Evolutionary conservation across 1,284 basidiomycete species (phyloP), one percentile per base, ranked within the genome.

Genomic region (Pholiota adiposa): DNA sequence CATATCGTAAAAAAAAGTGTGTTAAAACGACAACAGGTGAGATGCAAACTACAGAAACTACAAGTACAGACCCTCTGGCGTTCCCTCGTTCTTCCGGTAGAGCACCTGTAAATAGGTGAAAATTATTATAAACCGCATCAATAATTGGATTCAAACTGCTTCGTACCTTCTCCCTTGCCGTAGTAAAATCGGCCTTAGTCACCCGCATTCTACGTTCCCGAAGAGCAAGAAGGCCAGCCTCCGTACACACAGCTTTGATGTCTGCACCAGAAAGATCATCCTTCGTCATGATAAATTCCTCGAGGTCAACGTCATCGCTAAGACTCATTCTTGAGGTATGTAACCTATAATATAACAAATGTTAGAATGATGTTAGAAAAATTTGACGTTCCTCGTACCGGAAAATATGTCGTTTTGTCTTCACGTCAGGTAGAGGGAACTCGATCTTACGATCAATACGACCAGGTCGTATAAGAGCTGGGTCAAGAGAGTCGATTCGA

Each of bases 401-500:
- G 89, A 99, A 99, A 72, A 99, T 99, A 75, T 98, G 96, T 21
- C 96, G 91, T 73, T 97, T 97, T 49, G 96, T 97, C 82, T 97
- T 97, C 63, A 96, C 88, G 70, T 98, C 95, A 21, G 96, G 96
- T 34, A 98, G 77, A 9, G 95, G 95, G 82, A 96, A 94, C 72
- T 96, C 94, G 60, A 99, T 99, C 83, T 99, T 99, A 59, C 97
- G 86, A 72, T 99, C 97, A 67, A 99, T 98, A 72, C 97, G 95
- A 54, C 97, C 97, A 2, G 97, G 97, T 62, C 97, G 93, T 70
- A 98, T 97, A 58, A 99, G 87, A 18, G 97, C 97, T 49, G 97
- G 97, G 75, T 99, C 97, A 46, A 99, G 85, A 2, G 92, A 89
- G 73, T 98, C 96, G 67, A 99, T 98, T 77, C 86, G 88, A 78